phyloP scores from a whole-genome alignment of 2,329 filamentous ascomycete genomes.

The Xylaria sp. region DNA sequence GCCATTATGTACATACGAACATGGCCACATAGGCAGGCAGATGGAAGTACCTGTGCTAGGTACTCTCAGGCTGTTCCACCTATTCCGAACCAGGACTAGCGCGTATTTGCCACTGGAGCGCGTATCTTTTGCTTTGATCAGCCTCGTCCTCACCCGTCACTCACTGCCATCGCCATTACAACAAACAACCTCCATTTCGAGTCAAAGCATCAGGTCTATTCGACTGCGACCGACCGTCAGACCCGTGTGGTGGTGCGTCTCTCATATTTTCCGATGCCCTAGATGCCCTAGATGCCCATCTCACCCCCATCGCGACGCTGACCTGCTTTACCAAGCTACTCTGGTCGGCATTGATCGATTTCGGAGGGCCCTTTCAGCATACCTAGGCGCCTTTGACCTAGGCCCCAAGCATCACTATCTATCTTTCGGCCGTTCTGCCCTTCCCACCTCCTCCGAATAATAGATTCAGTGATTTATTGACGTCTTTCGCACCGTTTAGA shows the following conservation, averaged over 20 bases:
- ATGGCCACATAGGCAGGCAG: too few species aligned
- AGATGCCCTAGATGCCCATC: background rate
- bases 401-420: background rate
- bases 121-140: background rate
- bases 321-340: conserved; percentile 5
- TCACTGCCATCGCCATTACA: background rate
- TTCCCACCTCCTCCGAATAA: background rate
- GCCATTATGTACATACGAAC: background rate
- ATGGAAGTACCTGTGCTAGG: background rate
- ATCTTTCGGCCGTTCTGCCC: background rate
- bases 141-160: conserved; percentile 11
- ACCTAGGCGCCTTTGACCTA: background rate
- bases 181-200: background rate
- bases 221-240: conserved; percentile 6
- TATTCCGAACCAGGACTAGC: background rate
- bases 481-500: background rate
- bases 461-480: background rate
- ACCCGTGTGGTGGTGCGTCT: conserved; percentile 17
- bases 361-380: background rate
- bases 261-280: conserved; percentile 5
- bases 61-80: background rate
- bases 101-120: background rate
- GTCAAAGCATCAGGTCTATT: conserved; percentile 13
- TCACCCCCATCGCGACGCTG: background rate
- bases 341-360: background rate